Conservation (phyloP, 2,329 filamentous ascomycete genomes). For the Metarhizium humberi region DNA sequence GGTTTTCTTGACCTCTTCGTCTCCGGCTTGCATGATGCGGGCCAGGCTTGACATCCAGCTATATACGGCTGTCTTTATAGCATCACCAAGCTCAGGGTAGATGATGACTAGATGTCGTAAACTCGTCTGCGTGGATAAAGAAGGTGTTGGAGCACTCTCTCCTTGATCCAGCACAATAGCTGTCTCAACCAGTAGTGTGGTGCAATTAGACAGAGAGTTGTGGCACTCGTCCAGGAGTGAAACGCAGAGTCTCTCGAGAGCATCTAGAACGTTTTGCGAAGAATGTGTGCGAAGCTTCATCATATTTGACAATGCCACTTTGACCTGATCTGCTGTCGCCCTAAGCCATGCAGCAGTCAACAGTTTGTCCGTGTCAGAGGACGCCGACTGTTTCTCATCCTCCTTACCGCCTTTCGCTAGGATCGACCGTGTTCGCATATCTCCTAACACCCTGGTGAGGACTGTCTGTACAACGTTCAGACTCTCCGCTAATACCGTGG, state of each 20-base stretch:
- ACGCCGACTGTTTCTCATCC: slow-evolving; percentile 11
- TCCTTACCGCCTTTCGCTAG: slow-evolving; percentile 23
- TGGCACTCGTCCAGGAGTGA: slow-evolving; percentile 71
- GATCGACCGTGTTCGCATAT: slow-evolving; percentile 43
- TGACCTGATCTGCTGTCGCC: slow-evolving; percentile 72
- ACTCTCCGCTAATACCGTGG: slow-evolving; percentile 51
- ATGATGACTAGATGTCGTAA: slow-evolving; percentile 54
- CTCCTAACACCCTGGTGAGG: slow-evolving; percentile 46
- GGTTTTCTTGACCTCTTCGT: slow-evolving; percentile 66
- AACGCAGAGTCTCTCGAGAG: slow-evolving; percentile 63
- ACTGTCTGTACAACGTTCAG: slow-evolving; percentile 49
- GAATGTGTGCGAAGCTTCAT: slow-evolving; percentile 66
- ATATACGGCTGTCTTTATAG: slow-evolving; percentile 62
- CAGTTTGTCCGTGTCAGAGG: slow-evolving; percentile 22
- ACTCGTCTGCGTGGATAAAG: slow-evolving; percentile 32
- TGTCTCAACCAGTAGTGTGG: slow-evolving; percentile 69
- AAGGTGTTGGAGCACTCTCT: slow-evolving; percentile 19
- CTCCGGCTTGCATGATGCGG: slow-evolving; percentile 71
- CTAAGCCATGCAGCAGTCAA: slow-evolving; percentile 59
- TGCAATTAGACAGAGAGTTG: slow-evolving; percentile 58
- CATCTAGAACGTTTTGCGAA: slow-evolving; percentile 56
- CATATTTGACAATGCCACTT: slow-evolving; percentile 69
- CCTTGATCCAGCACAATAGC: slow-evolving; percentile 59
- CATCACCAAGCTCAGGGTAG: slow-evolving; percentile 51
- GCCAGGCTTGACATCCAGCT: slow-evolving; percentile 76